These are phyloP conservation scores for Paspalum notatum DNA, from an alignment of 176 grass and related monocot species.

Conservation along the genomic window DNA sequence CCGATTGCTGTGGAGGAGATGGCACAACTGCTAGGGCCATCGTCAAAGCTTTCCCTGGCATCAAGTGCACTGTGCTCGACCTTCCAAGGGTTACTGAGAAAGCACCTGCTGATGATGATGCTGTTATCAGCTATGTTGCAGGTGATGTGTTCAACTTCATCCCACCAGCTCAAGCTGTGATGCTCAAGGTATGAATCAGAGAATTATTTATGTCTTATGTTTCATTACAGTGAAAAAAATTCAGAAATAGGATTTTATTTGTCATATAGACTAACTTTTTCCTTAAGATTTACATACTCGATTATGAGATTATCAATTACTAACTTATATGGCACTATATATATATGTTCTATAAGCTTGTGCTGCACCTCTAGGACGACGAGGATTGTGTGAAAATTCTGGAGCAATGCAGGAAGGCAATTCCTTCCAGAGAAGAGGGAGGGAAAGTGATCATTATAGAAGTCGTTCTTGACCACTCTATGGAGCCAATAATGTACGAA, in stretches of 20 bases:
- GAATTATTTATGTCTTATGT: too few relatives aligned
- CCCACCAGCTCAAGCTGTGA: constrained; percentile 43
- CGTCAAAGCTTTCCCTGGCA: constrained; percentile 7
- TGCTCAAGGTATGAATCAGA: constrained; percentile 31
- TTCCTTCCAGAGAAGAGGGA: constrained; percentile 26
- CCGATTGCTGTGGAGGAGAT: too few relatives aligned
- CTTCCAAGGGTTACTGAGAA: constrained; percentile 22
- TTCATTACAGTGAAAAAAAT: too few relatives aligned
- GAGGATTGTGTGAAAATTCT: constrained; percentile 56
- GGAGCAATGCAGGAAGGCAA: constrained; percentile 42
- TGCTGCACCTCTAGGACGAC: constrained; percentile 47
- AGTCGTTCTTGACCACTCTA: background rate
- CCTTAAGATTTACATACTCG: too few relatives aligned
- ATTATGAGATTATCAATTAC: too few relatives aligned
- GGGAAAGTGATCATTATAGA: constrained; percentile 58
- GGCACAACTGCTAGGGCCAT: too few relatives aligned
- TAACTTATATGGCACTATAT: background rate
- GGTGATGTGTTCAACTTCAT: constrained; percentile 49
- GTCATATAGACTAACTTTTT: too few relatives aligned
- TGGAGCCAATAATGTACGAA: constrained; percentile 7
- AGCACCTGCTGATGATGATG: too few relatives aligned
- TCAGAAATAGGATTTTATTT: too few relatives aligned
- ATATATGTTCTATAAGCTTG: constrained; percentile 14
- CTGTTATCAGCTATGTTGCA: too few relatives aligned
- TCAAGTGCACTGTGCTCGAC: constrained; percentile 50